Evolutionary conservation across 163 green algal genomes (phyloP).

Genomic region (Coccomyxa subellipsoidea): DNA sequence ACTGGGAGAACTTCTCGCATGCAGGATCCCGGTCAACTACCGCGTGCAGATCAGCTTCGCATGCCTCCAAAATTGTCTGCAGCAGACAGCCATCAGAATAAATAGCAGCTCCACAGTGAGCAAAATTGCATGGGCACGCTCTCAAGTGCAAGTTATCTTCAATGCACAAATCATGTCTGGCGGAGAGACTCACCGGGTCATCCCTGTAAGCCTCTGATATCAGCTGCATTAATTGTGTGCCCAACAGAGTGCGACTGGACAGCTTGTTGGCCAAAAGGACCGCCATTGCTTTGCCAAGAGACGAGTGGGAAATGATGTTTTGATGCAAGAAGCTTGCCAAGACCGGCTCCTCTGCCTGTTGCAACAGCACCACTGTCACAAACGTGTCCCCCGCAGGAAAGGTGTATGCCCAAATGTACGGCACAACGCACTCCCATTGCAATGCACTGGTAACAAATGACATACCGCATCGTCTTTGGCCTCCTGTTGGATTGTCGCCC

Average conservation of each 20-base stretch:
- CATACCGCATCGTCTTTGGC: conserved; percentile 14
- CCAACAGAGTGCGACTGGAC: conserved; percentile 70
- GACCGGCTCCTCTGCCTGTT: conserved; percentile 56
- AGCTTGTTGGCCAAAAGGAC: conserved; percentile 92
- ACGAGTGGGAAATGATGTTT: conserved; percentile 71
- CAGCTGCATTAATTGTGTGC: conserved; percentile 78
- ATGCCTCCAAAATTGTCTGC: conserved; percentile 60
- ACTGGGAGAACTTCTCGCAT: conserved; percentile 83
- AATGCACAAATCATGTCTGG: too few relatives aligned
- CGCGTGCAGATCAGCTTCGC: conserved; percentile 74
- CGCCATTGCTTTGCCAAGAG: conserved; percentile 66
- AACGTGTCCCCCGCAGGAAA: too few relatives aligned
- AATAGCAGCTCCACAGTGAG: too few relatives aligned
- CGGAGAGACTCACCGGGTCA: conserved; percentile 38
- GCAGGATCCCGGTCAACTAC: conserved; percentile 93
- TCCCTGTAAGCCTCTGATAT: conserved; percentile 73
- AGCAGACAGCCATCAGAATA: too few relatives aligned
- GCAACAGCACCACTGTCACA: not conserved
- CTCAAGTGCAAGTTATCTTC: too few relatives aligned
- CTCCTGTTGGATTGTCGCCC: conserved; percentile 6
- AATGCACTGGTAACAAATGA: too few relatives aligned
- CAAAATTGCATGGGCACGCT: too few relatives aligned
- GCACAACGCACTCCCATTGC: too few relatives aligned
- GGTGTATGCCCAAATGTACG: too few relatives aligned
- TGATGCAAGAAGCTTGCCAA: conserved; percentile 78